These are phyloP conservation scores for Camellia sinensis DNA, from an alignment of 148 eudicot genomes.

Conservation along the genomic window DNA sequence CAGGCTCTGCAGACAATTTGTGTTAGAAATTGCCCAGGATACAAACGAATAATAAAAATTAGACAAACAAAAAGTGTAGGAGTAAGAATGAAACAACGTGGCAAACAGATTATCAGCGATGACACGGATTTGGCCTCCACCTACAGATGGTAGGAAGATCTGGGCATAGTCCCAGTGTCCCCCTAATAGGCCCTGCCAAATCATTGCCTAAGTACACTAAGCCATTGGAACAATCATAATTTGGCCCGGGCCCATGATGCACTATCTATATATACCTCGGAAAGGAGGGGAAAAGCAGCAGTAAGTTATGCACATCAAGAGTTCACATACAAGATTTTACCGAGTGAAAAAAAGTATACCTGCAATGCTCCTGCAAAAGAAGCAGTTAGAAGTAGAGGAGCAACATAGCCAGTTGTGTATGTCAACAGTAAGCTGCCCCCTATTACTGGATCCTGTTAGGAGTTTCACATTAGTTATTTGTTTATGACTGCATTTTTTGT, in stretches of 20 bases:
- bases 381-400: constrained; percentile 97
- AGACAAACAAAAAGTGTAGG: neutral
- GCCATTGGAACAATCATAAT: neutral
- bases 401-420: constrained; percentile 93
- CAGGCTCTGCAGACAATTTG: constrained; percentile 56
- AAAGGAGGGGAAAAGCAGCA: neutral
- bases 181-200: neutral
- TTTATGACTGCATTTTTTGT: neutral
- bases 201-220: neutral
- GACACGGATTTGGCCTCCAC: neutral
- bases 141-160: neutral
- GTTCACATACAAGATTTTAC: neutral
- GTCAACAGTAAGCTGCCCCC: constrained; percentile 94
- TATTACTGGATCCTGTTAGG: constrained; percentile 75
- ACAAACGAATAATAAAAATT: neutral
- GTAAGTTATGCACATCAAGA: neutral
- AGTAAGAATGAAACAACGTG: neutral
- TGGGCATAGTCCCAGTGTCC: neutral
- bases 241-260: neutral
- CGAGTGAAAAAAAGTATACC: constrained; percentile 37
- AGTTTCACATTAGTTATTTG: constrained; percentile 1
- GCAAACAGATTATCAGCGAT: neutral
- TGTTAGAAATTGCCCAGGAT: neutral
- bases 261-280: neutral
- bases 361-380: constrained; percentile 98